Conservation (phyloP, 1,284 basidiomycete species). For the Xerocomus nothofagi region DNA sequence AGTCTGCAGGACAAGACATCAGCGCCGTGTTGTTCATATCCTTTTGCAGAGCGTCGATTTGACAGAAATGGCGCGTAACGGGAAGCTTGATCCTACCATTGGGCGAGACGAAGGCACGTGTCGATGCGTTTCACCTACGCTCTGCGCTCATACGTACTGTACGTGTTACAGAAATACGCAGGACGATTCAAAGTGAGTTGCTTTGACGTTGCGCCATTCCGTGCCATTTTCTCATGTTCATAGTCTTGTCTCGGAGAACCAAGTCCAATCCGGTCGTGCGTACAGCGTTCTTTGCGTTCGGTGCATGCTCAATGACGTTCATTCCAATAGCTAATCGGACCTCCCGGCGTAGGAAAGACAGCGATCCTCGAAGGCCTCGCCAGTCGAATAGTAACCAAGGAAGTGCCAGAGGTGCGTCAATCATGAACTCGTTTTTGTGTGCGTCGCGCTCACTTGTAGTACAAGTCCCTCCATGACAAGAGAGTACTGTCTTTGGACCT, state of each 20-base stretch:
- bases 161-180: conserved; percentile 67
- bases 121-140: neutral
- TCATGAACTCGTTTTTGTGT: neutral
- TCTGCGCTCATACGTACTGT: neutral
- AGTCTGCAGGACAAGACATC: conserved; percentile 29
- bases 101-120: conserved; percentile 77
- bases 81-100: conserved; percentile 89
- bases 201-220: neutral
- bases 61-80: conserved; percentile 78
- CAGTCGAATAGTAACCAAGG: conserved; percentile 83
- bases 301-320: neutral
- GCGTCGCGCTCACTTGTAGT: neutral
- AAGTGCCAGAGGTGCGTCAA: conserved; percentile 80
- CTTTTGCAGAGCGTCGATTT: conserved; percentile 72
- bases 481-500: conserved; percentile 83
- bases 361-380: conserved; percentile 92
- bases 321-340: conserved; percentile 61
- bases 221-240: neutral
- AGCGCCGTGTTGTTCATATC: neutral
- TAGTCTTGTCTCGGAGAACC: conserved; percentile 76
- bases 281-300: conserved; percentile 2
- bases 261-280: conserved; percentile 87
- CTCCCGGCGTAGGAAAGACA: conserved; percentile 88
- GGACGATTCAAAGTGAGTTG: conserved; percentile 82
- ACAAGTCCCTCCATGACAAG: conserved; percentile 77